Conservation (phyloP, 768 basidiomycete genomes). For the Phlebiopsis flavidoalba region DNA sequence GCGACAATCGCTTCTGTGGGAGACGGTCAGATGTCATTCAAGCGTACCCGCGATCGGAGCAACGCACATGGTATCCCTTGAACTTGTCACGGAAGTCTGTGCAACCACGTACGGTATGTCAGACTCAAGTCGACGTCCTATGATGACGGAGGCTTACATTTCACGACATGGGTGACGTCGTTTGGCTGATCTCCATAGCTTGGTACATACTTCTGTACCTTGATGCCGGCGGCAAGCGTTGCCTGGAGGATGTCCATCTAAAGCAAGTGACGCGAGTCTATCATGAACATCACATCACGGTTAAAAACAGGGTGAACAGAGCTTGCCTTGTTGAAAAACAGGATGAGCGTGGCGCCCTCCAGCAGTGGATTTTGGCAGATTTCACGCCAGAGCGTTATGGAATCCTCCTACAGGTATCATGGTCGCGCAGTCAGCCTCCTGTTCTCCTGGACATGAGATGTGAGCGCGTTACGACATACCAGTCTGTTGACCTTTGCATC, state of each 20-base stretch:
- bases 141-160: slow-evolving; percentile 41
- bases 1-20: slow-evolving; percentile 50
- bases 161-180: slow-evolving; percentile 52
- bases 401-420: slow-evolving; percentile 51
- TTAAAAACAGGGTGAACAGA: not conserved
- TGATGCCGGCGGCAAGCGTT: slow-evolving; percentile 51
- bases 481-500: slow-evolving; percentile 60
- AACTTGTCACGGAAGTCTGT: slow-evolving; percentile 72
- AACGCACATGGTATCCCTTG: slow-evolving; percentile 50
- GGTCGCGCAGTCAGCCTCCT: not conserved
- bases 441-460: no score
- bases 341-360: slow-evolving; percentile 54
- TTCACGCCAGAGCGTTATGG: slow-evolving; percentile 65
- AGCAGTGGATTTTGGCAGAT: slow-evolving; percentile 63
- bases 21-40: not conserved
- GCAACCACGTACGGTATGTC: not conserved
- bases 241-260: slow-evolving; percentile 54
- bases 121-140: not conserved
- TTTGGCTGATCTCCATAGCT: slow-evolving; percentile 57
- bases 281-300: not conserved
- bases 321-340: slow-evolving; percentile 68
- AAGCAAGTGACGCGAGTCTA: slow-evolving; percentile 10
- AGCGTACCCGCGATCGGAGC: not conserved
- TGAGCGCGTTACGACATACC: slow-evolving; percentile 26
- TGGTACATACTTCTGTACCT: slow-evolving; percentile 55